These are phyloP conservation scores for Isabelozyma rhagii DNA, from an alignment of 805 yeast genomes.

Conservation along the genomic window DNA sequence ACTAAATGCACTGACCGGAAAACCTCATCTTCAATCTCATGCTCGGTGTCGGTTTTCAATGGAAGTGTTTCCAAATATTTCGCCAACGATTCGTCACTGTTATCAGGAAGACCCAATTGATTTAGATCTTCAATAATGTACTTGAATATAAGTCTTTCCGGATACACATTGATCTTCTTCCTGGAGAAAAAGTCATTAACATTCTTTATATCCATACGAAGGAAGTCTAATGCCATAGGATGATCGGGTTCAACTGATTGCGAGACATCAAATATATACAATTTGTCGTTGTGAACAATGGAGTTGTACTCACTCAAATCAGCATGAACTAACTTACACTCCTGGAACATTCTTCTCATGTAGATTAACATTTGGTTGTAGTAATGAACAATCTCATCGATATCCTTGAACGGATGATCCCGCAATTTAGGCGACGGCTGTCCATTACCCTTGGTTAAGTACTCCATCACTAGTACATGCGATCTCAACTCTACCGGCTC, in stretches of 20 bases:
- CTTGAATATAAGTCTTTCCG: constrained; percentile 79
- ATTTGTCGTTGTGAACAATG: constrained; percentile 72
- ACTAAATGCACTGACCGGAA: constrained; percentile 79
- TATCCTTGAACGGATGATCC: constrained; percentile 73
- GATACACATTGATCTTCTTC: constrained; percentile 68
- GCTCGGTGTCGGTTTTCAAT: constrained; percentile 54
- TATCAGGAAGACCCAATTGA: constrained; percentile 32
- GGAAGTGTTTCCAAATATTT: constrained; percentile 51
- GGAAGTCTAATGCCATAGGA: constrained; percentile 91
- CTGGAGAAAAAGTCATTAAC: constrained; percentile 82
- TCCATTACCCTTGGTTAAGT: constrained; percentile 72
- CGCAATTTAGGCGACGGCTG: constrained; percentile 88
- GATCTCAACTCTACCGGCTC: constrained; percentile 85
- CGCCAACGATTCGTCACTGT: constrained; percentile 41
- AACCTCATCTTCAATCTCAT: constrained; percentile 69
- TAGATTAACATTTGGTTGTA: constrained; percentile 79
- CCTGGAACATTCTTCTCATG: constrained; percentile 84
- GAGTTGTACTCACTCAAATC: constrained; percentile 94
- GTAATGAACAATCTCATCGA: constrained; percentile 60
- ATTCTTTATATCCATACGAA: constrained; percentile 96
- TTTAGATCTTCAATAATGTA: constrained; percentile 58
- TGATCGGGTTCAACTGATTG: constrained; percentile 98
- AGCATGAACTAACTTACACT: constrained; percentile 91
- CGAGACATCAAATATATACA: constrained; percentile 92
- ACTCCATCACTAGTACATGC: constrained; percentile 95